Conservation (phyloP, 164 flowering plant genomes). For the Macadamia tetraphylla region DNA sequence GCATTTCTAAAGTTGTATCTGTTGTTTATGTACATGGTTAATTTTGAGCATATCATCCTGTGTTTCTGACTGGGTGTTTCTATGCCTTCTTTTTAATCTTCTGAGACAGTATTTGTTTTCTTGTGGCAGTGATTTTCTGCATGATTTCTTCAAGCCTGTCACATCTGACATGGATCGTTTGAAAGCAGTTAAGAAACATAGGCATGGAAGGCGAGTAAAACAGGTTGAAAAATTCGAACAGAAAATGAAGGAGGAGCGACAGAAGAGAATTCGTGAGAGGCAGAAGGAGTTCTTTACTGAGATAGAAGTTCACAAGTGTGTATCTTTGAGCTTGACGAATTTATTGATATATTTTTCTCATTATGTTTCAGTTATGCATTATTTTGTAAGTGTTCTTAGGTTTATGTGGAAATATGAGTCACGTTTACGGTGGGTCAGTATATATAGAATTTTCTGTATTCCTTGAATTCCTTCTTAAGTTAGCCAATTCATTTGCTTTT, state of each 20-base stretch:
- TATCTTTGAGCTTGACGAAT: slow-evolving; percentile 4
- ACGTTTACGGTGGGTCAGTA: background rate
- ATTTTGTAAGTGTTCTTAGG: background rate
- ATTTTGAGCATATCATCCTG: background rate
- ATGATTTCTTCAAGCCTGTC: slow-evolving; percentile 84
- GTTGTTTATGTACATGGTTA: background rate
- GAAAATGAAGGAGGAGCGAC: slow-evolving; percentile 98
- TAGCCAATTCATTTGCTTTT: background rate
- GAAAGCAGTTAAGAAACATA: slow-evolving; percentile 79
- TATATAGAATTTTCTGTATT: background rate
- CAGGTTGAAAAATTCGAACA: slow-evolving; percentile 90
- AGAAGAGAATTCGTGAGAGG: slow-evolving; percentile 90
- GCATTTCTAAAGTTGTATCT: background rate
- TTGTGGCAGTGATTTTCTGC: slow-evolving; percentile 69
- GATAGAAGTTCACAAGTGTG: slow-evolving; percentile 90
- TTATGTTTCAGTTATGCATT: background rate
- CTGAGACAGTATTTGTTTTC: slow-evolving; percentile 8
- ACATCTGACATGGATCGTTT: slow-evolving; percentile 71
- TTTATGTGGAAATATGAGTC: background rate
- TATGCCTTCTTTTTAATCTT: background rate
- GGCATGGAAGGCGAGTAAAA: slow-evolving; percentile 83
- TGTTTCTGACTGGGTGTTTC: background rate
- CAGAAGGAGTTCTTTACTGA: slow-evolving; percentile 97
- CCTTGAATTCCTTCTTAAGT: background rate
- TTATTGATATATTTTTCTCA: background rate